Evolutionary conservation across 768 basidiomycete genomes (phyloP), one percentile per base, ranked within the genome.

Genomic region (Tricholomella constricta): DNA sequence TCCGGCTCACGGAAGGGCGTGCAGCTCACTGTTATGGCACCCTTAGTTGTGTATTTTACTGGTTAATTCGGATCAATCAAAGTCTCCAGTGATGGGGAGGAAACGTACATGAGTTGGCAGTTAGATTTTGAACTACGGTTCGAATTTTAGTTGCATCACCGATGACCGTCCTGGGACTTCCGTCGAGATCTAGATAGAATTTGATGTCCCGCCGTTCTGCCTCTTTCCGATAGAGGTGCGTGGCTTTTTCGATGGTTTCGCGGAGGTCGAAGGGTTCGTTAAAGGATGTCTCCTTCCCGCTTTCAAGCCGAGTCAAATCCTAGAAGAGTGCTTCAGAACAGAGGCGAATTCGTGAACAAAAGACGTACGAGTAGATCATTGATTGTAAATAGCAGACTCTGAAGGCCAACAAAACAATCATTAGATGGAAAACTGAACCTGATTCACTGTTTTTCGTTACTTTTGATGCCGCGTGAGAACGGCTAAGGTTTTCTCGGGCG

Each of bases 221-320:
- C 68, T 94, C 90, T 49, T 78, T 80, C 32, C 75, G 69, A 59
- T 91, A 92, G 0, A 88, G 63, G 5, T 72, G 67, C 2, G 81
- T 78, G 0, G 89, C 85, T 19, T 88, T 86, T 41, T 78, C 65
- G 48, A 92, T 84, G 1, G 79, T 75, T 6, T 70, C 65, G 25
- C 76, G 77, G 5, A 92, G 70, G 62, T 92, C 77, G 61, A 92
- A 91, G 0, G 86, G 86, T 65, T 91, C 89, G 57, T 84, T 85
- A 67, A 89, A 86, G 1, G 83, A 84, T 0, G 85, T 88, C 56
- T 88, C 84, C 55, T 85, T 80, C 7, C 89, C 89, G 50, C 78
- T 84, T 65, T 94, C 89, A 22, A 90, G 73, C 6, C 88, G 78
- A 0, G 91, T 91, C 10, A 92, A 76, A 67, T 91, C 90, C 80